Conservation (phyloP, 148 eudicot species). For the Suaeda aralocaspica region DNA sequence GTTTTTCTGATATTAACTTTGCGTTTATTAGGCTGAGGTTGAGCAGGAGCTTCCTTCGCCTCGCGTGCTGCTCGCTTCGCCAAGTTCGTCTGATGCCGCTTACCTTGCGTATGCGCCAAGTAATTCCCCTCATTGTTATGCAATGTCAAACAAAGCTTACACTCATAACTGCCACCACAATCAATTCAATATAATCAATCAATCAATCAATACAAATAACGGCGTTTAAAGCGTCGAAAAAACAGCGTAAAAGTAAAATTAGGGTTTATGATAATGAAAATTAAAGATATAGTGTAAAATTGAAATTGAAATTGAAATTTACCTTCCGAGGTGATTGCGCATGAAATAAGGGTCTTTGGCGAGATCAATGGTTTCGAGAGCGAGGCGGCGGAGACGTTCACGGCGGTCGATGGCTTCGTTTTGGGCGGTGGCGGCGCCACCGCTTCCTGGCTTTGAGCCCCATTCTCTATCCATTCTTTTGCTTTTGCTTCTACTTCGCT, state of each 20-base stretch:
- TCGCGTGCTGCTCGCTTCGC: slow-evolving; percentile 98
- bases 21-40: slow-evolving; percentile 88
- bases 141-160: slow-evolving; percentile 84
- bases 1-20: slow-evolving; percentile 54
- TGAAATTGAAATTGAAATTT: not conserved
- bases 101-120: slow-evolving; percentile 97
- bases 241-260: too few species aligned
- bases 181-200: too few species aligned
- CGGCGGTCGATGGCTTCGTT: slow-evolving; percentile 98
- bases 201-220: too few species aligned
- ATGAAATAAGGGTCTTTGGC: slow-evolving; percentile 98
- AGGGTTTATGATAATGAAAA: too few species aligned
- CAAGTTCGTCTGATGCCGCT: slow-evolving; percentile 93
- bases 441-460: slow-evolving; percentile 99
- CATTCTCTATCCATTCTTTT: slow-evolving; percentile 77
- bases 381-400: slow-evolving; percentile 83
- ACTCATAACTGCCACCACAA: slow-evolving; percentile 84
- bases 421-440: slow-evolving; percentile 94
- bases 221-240: too few species aligned
- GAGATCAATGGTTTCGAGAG: slow-evolving; percentile 90
- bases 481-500: not conserved
- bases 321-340: slow-evolving; percentile 98
- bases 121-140: slow-evolving; percentile 98
- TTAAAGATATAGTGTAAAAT: too few species aligned
- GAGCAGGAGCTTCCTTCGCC: slow-evolving; percentile 94